Base-by-base conservation (phyloP, 2,329 filamentous ascomycete species). In the Xylaria sp. region DNA sequence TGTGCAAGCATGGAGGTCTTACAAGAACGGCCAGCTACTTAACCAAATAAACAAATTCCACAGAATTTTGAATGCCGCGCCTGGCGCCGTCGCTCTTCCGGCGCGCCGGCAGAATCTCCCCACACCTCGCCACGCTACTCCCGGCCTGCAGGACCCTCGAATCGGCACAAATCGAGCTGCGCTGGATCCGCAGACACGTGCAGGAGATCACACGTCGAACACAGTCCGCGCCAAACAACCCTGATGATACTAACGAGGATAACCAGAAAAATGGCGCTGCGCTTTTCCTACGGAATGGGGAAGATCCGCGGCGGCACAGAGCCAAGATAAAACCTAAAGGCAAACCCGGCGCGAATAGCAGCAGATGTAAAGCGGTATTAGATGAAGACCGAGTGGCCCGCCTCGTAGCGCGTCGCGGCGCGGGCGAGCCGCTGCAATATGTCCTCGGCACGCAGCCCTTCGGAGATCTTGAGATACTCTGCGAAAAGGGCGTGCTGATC, bases 401-500 rank as follows among this genome's bases (percentile, higher is more conserved):
- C 1, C 78, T 90, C 7, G 89, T 87, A 70, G 79, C 78, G 3
- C 79, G 82, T 58, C 83, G 89, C 41, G 84, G 86, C 9, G 80
- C 78, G 9, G 94, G 94, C 0, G 87, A 90, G 67, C 96, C 96
- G 1, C 81, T 99, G 41, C 96, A 98, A 79, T 98, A 98, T 78
- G 86, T 98, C 25, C 83, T 99, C 1, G 94, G 94, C 3, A 90
- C 90, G 5, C 94, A 98, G 79, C 96, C 92, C 1, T 98, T 99
- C 81, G 95, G 94, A 0, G 83, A 89, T 4, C 81, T 98, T 18
- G 91, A 97, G 51, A 91, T 99, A 55, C 82, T 86, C 64, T 98
- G 94, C 77, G 84, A 84, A 34, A 87, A 85, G 12, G 93, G 93
- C 1, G 94, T 98, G 5, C 83, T 99, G 66, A 97, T 98, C 72